Base-by-base conservation (phyloP, 2,329 filamentous ascomycete species). In the Nigrospora osmanthi region DNA sequence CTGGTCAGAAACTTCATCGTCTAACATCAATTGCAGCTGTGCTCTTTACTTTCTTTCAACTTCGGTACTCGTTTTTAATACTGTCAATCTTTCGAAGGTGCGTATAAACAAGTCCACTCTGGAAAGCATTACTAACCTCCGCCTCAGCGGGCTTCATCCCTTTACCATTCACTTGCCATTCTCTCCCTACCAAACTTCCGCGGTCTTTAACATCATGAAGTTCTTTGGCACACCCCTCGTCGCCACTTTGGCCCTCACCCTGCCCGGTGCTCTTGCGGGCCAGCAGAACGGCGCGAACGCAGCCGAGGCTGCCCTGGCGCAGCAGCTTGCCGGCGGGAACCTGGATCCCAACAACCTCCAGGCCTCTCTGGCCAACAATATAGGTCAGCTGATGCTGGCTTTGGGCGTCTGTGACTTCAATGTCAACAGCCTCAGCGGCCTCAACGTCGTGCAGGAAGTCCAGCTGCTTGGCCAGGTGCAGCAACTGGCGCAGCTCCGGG, bases 401-500 rank as follows among this genome's bases (percentile, higher is more conserved):
- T 44, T 58, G 38, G 58, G 58, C 13, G 47, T 59, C 46, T 58
- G 52, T 51, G 51, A 58, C 54, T 57, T 60, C 47, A 39, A 58
- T 43, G 31, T 56, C 15, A 46, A 46, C 38, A 52, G 49, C 36
- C 38, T 60, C n/a, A 35, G 33, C n/a, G 44, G 45, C 15, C 50
- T 60, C 14, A 47, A 49, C n/a, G n/a, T 58, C 15, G 37, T 33
- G 34, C 50, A 54, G 47, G 47, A 59, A 47, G 50, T 59, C 31
- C 54, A 60, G 46, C 52, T 60, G 6, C 49, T 60, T 17, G 52
- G 56, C 34, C 58, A 59, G 33, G 55, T 60, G 15, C 57, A 60
- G 42, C 56, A 59, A 16, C 47, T 59, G 15, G 44, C 47, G 11
- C 58, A 60, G 34, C 54, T 59, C 31, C 49, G 58, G 44, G 45